These are phyloP conservation scores for Xylariomycetidae sp. DNA, from an alignment of 2,329 filamentous ascomycete genomes.

Conservation along the genomic window DNA sequence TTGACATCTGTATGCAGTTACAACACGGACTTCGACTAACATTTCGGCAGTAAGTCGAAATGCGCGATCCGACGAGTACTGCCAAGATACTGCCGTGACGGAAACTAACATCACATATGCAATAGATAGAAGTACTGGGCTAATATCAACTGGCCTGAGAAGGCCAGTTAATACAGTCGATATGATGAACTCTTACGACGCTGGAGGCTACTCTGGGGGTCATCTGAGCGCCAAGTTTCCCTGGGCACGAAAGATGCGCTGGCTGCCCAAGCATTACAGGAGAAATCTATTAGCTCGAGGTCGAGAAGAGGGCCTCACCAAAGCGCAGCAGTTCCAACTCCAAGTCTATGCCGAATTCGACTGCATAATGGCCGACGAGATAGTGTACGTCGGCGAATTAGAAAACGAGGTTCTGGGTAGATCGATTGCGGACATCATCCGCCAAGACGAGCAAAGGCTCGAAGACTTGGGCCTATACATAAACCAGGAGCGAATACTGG, in stretches of 20 bases:
- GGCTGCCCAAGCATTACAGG: conserved; percentile 3
- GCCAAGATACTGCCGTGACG: not conserved
- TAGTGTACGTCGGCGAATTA: conserved; percentile 13
- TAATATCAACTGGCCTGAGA: too few relatives aligned
- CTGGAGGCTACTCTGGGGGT: too few relatives aligned
- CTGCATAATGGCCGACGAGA: conserved; percentile 19
- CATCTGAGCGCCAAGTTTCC: not conserved
- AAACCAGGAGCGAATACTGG: conserved; percentile 6
- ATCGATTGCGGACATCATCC: conserved; percentile 4
- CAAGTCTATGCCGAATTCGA: conserved; percentile 16
- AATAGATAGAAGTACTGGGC: not conserved
- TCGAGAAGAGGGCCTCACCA: not conserved
- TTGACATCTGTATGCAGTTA: too few relatives aligned
- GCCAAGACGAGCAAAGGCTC: not conserved
- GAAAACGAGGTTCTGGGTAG: conserved; percentile 8
- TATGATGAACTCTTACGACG: too few relatives aligned
- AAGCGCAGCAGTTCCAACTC: conserved; percentile 14
- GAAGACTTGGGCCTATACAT: conserved; percentile 2
- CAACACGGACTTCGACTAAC: too few relatives aligned
- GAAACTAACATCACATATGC: not conserved
- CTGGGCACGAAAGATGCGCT: conserved; percentile 2
- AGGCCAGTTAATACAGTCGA: too few relatives aligned
- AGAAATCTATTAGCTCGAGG: not conserved
- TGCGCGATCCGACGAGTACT: not conserved
- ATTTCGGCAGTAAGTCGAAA: too few relatives aligned